These are phyloP conservation scores for Casuarina cunninghamiana DNA, from an alignment of 306 rosid species.

Conservation along the genomic window DNA sequence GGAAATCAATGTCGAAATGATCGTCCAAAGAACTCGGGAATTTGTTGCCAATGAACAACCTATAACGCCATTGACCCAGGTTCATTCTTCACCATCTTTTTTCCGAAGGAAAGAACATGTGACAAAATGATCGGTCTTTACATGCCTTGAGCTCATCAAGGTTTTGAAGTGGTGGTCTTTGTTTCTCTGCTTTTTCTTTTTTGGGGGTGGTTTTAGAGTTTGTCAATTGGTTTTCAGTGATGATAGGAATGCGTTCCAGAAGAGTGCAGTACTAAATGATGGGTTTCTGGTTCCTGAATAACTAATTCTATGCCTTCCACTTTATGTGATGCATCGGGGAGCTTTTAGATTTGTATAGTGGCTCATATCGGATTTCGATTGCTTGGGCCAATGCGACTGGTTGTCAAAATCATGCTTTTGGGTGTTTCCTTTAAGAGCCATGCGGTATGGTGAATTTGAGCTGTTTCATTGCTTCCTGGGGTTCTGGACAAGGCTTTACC, in stretches of 20 bases:
- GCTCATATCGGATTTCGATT: background rate
- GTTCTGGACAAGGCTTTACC: background rate
- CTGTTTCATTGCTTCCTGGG: background rate
- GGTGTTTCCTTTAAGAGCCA: background rate
- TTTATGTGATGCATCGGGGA: background rate
- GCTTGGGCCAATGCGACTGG: background rate
- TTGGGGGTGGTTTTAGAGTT: background rate
- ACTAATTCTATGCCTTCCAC: background rate
- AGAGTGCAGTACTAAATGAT: too few species aligned
- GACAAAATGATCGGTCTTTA: background rate
- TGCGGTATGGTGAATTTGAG: background rate
- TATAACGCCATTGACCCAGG: background rate
- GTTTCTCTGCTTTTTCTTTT: background rate
- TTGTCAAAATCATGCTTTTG: background rate
- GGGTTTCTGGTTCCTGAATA: background rate
- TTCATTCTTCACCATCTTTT: constrained; percentile 1
- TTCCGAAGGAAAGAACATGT: background rate
- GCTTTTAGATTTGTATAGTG: background rate
- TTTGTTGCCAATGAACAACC: background rate
- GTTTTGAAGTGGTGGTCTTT: background rate
- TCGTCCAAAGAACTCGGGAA: background rate
- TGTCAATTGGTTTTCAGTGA: background rate
- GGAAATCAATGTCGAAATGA: background rate
- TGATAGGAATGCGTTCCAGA: background rate
- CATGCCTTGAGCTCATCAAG: background rate